Base-by-base conservation (phyloP, 768 basidiomycete species). In the Lactarius deliciosus region DNA sequence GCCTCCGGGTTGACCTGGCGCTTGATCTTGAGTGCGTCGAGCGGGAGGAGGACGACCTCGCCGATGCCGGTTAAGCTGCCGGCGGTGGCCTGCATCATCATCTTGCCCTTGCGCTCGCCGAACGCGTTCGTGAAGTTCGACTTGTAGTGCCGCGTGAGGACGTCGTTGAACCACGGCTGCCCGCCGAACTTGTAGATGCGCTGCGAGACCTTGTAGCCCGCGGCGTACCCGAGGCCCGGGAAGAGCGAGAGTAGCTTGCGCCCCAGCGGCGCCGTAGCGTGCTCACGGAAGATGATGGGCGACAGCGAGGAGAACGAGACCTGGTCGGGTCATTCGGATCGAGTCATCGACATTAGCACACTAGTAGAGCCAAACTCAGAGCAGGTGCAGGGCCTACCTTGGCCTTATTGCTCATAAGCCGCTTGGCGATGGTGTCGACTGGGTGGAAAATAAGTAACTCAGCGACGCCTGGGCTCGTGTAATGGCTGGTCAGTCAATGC, bases 1-100 rank as follows among this genome's bases (percentile, higher is more conserved):
- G 96, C 96, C 73, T 98, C 97, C 1, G 96, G 96, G 79, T 99
- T 99, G 64, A 91, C 92, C 80, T 99, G 96, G 61, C 95, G 90
- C 81, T 97, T 98, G 78, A 99, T 98, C 80, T 99, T 99, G 75
- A 99, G 87, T 28, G 87, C 96, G 74, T 99, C 96, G 6, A 98
- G 84, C 2, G 96, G 96, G 41, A 99, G 86, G n/a, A 99, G 87
- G 40, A 96, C 87, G 69, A 98, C 96, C 86, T 99, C 96, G 74
- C 96, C 96, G 71, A 99, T 97, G 71, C 86, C 86, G 18, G 85
- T 87, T 74, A 86, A 72, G 73, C 85, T 86, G 76, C 96, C 96
- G 61, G 96, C 96, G 10, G 88, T 83, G 50, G 97, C 96, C 75
- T 97, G 94, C 80, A 94, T 93, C 84, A 97, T 86, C 81, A 96